Conservation (phyloP, 164 flowering plant genomes). For the Tetrastigma voinierianum region DNA sequence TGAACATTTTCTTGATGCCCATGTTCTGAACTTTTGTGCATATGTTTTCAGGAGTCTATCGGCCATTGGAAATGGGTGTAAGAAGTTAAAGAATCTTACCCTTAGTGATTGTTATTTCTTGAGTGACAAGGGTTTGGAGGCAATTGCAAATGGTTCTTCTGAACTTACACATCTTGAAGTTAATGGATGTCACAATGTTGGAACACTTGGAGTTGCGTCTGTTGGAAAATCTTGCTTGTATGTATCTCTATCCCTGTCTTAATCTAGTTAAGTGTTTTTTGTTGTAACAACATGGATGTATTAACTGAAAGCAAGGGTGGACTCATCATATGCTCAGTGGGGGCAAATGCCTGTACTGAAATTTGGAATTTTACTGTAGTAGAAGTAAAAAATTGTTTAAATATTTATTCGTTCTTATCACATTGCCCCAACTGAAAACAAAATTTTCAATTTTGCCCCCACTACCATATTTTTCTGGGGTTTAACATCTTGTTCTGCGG, state of each 20-base stretch:
- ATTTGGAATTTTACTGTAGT: no score
- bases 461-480: no score
- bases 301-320: slow-evolving; percentile 6
- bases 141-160: slow-evolving; percentile 75
- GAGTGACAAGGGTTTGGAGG: slow-evolving; percentile 77
- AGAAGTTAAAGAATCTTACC: slow-evolving; percentile 70
- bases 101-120: slow-evolving; percentile 79
- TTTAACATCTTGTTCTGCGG: background rate
- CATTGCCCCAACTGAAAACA: no score
- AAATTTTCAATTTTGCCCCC: no score
- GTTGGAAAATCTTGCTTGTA: slow-evolving; percentile 86
- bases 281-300: background rate
- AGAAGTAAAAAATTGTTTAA: no score
- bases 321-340: no score
- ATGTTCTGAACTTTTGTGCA: background rate
- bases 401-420: no score
- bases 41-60: slow-evolving; percentile 66
- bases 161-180: slow-evolving; percentile 87
- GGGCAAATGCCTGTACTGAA: no score
- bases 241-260: slow-evolving; percentile 10
- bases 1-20: slow-evolving; percentile 1
- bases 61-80: slow-evolving; percentile 82
- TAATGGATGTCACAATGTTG: slow-evolving; percentile 89
- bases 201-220: slow-evolving; percentile 70
- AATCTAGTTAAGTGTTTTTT: background rate